phyloP scores from a whole-genome alignment of 1,284 basidiomycete species.

The Moesziomyces sp. region DNA sequence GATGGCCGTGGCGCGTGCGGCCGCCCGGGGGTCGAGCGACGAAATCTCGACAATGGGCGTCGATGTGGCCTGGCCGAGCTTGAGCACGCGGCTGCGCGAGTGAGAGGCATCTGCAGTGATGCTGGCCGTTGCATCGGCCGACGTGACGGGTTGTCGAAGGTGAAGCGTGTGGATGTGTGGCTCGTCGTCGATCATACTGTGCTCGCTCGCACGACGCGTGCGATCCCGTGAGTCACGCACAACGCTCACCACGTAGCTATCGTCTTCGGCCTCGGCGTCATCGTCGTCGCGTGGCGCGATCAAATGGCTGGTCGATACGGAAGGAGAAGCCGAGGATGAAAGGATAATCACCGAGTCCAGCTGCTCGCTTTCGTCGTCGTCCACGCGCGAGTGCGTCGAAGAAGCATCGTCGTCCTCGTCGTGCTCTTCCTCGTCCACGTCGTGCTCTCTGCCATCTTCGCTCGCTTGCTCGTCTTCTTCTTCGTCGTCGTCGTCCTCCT shows the following conservation, averaged over 20 bases:
- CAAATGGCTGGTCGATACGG: neutral
- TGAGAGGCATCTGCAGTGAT: slow-evolving; percentile 28
- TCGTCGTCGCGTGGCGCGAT: neutral
- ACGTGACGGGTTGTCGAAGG: slow-evolving; percentile 25
- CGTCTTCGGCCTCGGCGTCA: slow-evolving; percentile 1
- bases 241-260: slow-evolving; percentile 14
- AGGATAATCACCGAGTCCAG: slow-evolving; percentile 20
- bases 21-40: slow-evolving; percentile 53
- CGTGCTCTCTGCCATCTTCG: slow-evolving; percentile 2
- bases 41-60: slow-evolving; percentile 61
- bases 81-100: slow-evolving; percentile 48
- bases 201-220: slow-evolving; percentile 7
- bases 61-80: slow-evolving; percentile 48
- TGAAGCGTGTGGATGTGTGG: slow-evolving; percentile 40
- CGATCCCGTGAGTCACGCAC: slow-evolving; percentile 34
- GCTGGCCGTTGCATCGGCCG: neutral
- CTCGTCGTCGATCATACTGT: slow-evolving; percentile 19
- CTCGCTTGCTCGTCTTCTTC: slow-evolving; percentile 1
- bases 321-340: slow-evolving; percentile 11
- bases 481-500: slow-evolving; percentile 12
- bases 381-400: slow-evolving; percentile 7
- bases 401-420: slow-evolving; percentile 13
- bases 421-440: neutral
- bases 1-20: slow-evolving; percentile 60
- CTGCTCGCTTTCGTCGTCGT: slow-evolving; percentile 19